phyloP scores from a whole-genome alignment of 371 early-diverging fungal species.

The Mortierella sp. region DNA sequence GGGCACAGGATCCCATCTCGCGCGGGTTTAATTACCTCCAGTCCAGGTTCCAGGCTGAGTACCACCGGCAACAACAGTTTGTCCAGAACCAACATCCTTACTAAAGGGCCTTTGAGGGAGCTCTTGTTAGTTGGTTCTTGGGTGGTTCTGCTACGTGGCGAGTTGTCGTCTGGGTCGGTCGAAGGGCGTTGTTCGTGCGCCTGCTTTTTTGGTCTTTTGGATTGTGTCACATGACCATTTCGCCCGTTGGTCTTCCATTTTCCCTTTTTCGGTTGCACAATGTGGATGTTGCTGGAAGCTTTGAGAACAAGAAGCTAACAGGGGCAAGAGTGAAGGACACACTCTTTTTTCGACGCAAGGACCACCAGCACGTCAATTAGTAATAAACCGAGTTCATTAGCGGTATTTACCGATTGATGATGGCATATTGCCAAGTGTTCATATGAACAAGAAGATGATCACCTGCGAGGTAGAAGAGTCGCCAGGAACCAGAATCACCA shows the following conservation, averaged over 20 bases:
- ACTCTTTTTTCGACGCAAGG: not conserved
- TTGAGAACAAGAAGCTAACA: not conserved
- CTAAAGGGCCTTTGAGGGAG: not conserved
- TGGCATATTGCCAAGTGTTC: not conserved
- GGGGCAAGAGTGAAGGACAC: not conserved
- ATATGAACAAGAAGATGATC: not conserved
- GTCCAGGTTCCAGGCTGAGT: constrained; percentile 44
- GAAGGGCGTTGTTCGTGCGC: no score
- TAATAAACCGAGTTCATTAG: not conserved
- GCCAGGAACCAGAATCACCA: not conserved
- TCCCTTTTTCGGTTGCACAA: not conserved
- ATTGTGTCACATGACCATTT: not conserved
- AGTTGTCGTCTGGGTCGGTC: not conserved
- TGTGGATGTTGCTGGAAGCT: not conserved
- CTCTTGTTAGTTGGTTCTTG: not conserved
- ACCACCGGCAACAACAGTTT: constrained; percentile 43
- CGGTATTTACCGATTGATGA: not conserved
- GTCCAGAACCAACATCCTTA: constrained; percentile 31
- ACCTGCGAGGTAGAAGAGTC: not conserved
- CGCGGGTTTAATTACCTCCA: constrained; percentile 22
- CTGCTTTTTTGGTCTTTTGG: not conserved
- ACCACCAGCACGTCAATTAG: not conserved
- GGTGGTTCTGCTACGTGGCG: not conserved
- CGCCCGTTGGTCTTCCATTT: not conserved
- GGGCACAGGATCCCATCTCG: constrained; percentile 48